phyloP scores from a whole-genome alignment of 2,329 filamentous ascomycete species.

The Diplodia intermedia region DNA sequence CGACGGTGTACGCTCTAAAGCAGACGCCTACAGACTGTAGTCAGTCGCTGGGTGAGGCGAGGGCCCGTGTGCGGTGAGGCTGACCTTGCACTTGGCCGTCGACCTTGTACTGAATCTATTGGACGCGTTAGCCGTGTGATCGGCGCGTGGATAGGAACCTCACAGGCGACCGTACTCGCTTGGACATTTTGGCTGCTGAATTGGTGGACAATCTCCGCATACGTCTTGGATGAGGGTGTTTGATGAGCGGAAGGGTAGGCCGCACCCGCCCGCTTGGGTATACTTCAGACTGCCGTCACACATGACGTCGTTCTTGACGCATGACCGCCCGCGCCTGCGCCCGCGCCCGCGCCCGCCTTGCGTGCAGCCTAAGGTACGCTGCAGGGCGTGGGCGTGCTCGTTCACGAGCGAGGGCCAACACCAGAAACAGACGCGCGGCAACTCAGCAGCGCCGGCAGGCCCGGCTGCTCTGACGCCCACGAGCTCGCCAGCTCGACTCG shows the following conservation, averaged over 20 bases:
- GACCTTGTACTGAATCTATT: constrained; percentile 57
- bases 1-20: constrained; percentile 55
- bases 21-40: constrained; percentile 50
- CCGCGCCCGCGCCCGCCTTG: background rate
- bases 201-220: constrained; percentile 27
- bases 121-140: constrained; percentile 10
- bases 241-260: constrained; percentile 13
- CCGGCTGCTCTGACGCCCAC: background rate
- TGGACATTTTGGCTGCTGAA: constrained; percentile 26
- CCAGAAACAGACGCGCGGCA: background rate
- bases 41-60: background rate
- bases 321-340: background rate
- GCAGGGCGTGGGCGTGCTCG: background rate
- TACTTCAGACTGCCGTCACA: background rate
- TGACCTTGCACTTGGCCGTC: constrained; percentile 55
- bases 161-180: constrained; percentile 10
- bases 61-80: constrained; percentile 28
- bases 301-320: constrained; percentile 25
- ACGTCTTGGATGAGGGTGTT: background rate
- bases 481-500: background rate
- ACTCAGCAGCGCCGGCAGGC: background rate
- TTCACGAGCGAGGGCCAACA: background rate
- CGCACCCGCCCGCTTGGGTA: background rate
- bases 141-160: background rate
- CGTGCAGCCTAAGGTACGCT: background rate